Evolutionary conservation across 768 basidiomycete genomes (phyloP).

Genomic region (Boletus sp.): DNA sequence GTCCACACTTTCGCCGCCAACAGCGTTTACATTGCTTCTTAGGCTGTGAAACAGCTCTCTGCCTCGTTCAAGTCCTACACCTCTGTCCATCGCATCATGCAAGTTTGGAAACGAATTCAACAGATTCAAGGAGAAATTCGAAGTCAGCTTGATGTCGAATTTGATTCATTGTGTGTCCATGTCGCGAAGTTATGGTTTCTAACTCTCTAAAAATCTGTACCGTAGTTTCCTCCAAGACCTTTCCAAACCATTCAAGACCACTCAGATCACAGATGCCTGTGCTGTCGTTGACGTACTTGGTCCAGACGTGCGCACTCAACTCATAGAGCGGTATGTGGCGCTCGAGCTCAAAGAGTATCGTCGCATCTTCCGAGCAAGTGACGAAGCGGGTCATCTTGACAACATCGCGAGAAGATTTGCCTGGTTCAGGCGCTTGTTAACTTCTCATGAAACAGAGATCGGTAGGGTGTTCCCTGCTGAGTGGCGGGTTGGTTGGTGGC

Average conservation of each 20-base stretch:
- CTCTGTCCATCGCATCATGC: constrained; percentile 71
- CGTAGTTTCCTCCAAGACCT: constrained; percentile 78
- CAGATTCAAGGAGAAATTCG: constrained; percentile 83
- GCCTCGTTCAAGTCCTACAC: constrained; percentile 77
- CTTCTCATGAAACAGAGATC: constrained; percentile 85
- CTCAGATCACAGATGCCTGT: constrained; percentile 78
- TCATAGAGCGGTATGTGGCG: constrained; percentile 86
- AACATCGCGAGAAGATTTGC: constrained; percentile 91
- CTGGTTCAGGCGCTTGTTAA: constrained; percentile 88
- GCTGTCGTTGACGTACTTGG: constrained; percentile 89
- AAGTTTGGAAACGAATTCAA: constrained; percentile 76
- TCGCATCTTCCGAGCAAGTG: constrained; percentile 88
- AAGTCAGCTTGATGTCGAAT: constrained; percentile 80
- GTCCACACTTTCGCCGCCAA: constrained; percentile 12
- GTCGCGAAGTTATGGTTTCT: neutral
- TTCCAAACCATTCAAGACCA: constrained; percentile 59
- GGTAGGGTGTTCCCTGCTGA: constrained; percentile 77
- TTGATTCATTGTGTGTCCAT: constrained; percentile 82
- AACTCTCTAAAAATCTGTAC: neutral
- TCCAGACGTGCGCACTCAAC: constrained; percentile 71
- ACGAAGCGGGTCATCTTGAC: constrained; percentile 96
- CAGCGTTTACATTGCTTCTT: constrained; percentile 3
- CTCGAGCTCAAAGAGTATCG: constrained; percentile 94
- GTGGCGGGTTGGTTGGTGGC: constrained; percentile 83
- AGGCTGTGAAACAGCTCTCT: constrained; percentile 90